phyloP scores from a whole-genome alignment of 495 filamentous ascomycete species.

The Xylaria nigripes region DNA sequence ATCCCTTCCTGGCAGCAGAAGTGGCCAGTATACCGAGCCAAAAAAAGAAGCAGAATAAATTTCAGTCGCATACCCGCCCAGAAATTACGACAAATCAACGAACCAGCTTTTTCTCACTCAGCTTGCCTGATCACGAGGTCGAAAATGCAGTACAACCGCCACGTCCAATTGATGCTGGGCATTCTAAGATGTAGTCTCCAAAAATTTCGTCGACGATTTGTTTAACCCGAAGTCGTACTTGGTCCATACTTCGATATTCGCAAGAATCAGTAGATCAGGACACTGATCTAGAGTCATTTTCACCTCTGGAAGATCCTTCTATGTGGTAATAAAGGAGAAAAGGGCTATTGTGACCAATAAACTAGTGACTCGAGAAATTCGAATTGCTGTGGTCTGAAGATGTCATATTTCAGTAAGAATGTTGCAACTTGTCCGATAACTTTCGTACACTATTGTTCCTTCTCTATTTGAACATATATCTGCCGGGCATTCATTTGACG shows the following conservation, averaged over 20 bases:
- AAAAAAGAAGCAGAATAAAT: not conserved
- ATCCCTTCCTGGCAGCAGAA: not conserved
- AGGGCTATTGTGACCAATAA: not conserved
- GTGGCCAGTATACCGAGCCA: not conserved
- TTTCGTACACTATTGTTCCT: not conserved
- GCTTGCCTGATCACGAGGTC: not conserved
- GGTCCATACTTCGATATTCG: not conserved
- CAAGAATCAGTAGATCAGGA: not conserved
- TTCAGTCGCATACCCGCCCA: not conserved
- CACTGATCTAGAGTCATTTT: not conserved
- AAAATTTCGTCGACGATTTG: too few relatives aligned
- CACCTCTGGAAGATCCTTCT: not conserved
- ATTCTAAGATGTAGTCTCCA: not conserved
- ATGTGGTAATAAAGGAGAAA: not conserved
- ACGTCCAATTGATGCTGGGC: not conserved
- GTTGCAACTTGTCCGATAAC: not conserved
- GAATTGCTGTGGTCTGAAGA: not conserved
- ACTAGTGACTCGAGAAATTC: not conserved
- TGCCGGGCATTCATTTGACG: not conserved
- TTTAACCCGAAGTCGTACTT: not conserved
- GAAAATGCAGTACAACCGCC: not conserved
- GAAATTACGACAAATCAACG: too few relatives aligned
- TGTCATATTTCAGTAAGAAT: not conserved
- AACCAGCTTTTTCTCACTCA: not conserved
- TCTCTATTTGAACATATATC: not conserved